Evolutionary conservation across 2,329 filamentous ascomycete genomes (phyloP).

Genomic region (Pyrenophora seminiperda): DNA sequence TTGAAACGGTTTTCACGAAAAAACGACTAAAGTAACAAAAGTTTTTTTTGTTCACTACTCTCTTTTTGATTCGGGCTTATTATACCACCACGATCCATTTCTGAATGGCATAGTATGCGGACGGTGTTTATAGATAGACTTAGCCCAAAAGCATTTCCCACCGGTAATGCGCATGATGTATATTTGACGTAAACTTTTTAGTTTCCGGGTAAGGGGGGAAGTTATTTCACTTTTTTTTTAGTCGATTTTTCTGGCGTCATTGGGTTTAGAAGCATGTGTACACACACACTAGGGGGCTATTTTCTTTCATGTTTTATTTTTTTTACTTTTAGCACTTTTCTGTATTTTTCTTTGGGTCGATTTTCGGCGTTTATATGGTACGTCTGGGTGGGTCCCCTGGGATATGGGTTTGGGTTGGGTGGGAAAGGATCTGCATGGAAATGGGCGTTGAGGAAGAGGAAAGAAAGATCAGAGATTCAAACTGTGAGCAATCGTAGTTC

Average conservation of each 20-base stretch:
- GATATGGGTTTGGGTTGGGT: neutral
- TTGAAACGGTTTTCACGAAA: slow-evolving; percentile 18
- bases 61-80: slow-evolving; percentile 7
- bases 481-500: slow-evolving; percentile 3
- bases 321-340: neutral
- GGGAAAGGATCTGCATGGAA: slow-evolving; percentile 16
- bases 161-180: slow-evolving; percentile 2
- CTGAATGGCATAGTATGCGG: slow-evolving; percentile 3
- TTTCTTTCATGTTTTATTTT: neutral
- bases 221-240: slow-evolving; percentile 17
- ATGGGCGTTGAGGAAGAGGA: slow-evolving; percentile 4
- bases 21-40: slow-evolving; percentile 16
- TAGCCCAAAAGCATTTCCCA: slow-evolving; percentile 17
- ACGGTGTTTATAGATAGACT: slow-evolving; percentile 11
- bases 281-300: neutral
- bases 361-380: too few relatives aligned
- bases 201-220: slow-evolving; percentile 18
- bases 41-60: slow-evolving; percentile 1
- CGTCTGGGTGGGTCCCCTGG: too few relatives aligned
- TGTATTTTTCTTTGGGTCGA: neutral
- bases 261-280: slow-evolving; percentile 1
- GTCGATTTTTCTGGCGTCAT: slow-evolving; percentile 9
- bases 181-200: slow-evolving; percentile 29
- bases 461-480: neutral
- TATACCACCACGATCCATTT: slow-evolving; percentile 11